Evolutionary conservation across 257 asterid species (phyloP).

Genomic region (Primulina eburnea): DNA sequence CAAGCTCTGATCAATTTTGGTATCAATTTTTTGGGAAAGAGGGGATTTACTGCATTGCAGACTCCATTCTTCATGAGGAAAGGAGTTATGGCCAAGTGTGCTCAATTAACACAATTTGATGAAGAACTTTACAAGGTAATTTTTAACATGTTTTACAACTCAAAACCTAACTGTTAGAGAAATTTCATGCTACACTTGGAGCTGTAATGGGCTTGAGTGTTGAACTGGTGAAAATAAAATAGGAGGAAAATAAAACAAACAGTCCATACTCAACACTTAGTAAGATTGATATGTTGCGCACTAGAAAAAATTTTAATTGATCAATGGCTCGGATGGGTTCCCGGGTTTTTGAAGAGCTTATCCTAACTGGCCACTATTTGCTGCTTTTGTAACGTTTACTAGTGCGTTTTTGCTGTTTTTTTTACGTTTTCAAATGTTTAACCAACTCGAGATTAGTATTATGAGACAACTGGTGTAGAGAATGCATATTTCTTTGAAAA

Average conservation of each 20-base stretch:
- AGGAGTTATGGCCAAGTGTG: constrained; percentile 91
- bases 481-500: background rate
- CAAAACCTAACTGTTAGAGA: constrained; percentile 3
- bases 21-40: constrained; percentile 61
- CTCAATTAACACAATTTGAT: constrained; percentile 89
- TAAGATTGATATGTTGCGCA: background rate
- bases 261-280: background rate
- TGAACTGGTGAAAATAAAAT: background rate
- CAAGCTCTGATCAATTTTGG: constrained; percentile 42
- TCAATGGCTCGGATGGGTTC: background rate
- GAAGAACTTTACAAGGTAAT: constrained; percentile 93
- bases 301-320: background rate
- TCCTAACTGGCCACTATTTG: background rate
- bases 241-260: background rate
- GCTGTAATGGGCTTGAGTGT: background rate
- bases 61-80: constrained; percentile 92
- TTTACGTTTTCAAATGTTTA: background rate
- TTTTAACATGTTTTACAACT: constrained; percentile 9
- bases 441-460: background rate
- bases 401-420: background rate
- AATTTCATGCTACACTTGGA: background rate
- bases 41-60: constrained; percentile 59
- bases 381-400: background rate
- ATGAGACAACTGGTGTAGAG: background rate
- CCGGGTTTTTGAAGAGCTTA: too few species aligned